These are phyloP conservation scores for Tothia fuscella DNA, from an alignment of 2,329 filamentous ascomycete species.

Conservation along the genomic window DNA sequence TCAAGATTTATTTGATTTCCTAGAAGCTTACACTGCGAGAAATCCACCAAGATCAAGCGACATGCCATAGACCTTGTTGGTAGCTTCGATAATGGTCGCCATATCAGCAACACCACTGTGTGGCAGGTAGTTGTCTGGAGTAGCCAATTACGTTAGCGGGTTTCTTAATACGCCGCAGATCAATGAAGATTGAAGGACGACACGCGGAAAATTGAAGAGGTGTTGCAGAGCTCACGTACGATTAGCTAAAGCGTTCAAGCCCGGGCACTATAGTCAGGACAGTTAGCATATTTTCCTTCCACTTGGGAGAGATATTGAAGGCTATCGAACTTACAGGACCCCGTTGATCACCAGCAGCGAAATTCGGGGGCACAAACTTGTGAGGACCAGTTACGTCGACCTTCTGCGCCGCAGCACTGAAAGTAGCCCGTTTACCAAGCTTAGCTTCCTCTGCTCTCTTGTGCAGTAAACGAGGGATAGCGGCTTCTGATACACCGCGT, in stretches of 20 bases:
- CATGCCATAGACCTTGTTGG: conserved; percentile 1
- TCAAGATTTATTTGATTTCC: no score
- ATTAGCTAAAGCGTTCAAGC: conserved; percentile 6
- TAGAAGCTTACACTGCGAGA: conserved; percentile 2
- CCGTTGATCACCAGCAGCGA: not conserved
- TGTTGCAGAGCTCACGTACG: no score
- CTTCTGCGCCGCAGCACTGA: conserved; percentile 1
- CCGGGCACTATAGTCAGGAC: conserved; percentile 1
- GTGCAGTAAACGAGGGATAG: no score
- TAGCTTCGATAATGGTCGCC: not conserved
- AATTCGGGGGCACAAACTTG: conserved; percentile 2
- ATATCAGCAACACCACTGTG: conserved; percentile 3
- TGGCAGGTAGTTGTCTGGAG: not conserved
- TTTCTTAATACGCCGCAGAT: not conserved
- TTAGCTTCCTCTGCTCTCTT: no score
- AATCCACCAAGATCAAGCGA: not conserved
- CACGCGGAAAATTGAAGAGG: no score
- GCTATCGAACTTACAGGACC: no score
- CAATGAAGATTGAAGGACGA: no score
- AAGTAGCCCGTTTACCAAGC: not conserved
- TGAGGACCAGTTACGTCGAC: conserved; percentile 2
- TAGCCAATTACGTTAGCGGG: not conserved
- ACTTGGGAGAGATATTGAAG: no score
- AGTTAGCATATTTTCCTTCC: not conserved
- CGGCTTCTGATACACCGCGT: no score